Conservation (phyloP, 495 filamentous ascomycete genomes). For the Letharia lupina region DNA sequence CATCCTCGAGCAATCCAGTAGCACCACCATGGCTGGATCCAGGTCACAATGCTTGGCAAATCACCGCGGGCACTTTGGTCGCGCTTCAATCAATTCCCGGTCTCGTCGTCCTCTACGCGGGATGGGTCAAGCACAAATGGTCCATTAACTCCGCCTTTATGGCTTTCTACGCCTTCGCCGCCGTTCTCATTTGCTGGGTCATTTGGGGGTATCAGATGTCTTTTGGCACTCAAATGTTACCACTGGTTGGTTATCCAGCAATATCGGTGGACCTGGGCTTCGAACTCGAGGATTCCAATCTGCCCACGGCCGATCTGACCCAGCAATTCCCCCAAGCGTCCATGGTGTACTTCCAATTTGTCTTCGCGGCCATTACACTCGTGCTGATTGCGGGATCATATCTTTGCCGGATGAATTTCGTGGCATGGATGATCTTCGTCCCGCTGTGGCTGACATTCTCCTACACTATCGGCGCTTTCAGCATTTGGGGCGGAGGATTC, state of each 20-base stretch:
- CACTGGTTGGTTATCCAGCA: slow-evolving; percentile 43
- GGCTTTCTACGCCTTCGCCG: slow-evolving; percentile 49
- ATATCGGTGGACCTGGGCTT: slow-evolving; percentile 40
- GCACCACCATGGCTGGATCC: slow-evolving; percentile 38
- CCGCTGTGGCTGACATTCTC: slow-evolving; percentile 42
- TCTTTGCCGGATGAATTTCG: slow-evolving; percentile 47
- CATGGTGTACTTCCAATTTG: slow-evolving; percentile 54
- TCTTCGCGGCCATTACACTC: slow-evolving; percentile 50
- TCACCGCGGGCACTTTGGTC: slow-evolving; percentile 47
- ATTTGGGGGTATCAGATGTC: slow-evolving; percentile 47
- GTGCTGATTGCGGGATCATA: slow-evolving; percentile 44
- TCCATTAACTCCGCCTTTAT: slow-evolving; percentile 49
- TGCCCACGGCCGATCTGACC: slow-evolving; percentile 38
- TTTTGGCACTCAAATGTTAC: slow-evolving; percentile 45
- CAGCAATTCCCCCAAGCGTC: slow-evolving; percentile 41
- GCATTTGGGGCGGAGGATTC: slow-evolving; percentile 50
- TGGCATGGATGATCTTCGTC: slow-evolving; percentile 51
- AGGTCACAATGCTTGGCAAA: slow-evolving; percentile 50
- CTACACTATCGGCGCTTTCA: slow-evolving; percentile 40
- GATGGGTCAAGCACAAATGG: slow-evolving; percentile 50
- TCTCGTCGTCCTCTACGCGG: slow-evolving; percentile 47
- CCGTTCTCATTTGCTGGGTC: slow-evolving; percentile 47
- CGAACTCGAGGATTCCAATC: slow-evolving; percentile 36
- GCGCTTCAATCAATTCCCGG: slow-evolving; percentile 46
- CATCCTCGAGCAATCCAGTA: slow-evolving; percentile 13